Conservation (phyloP, 345 rosid species). For the Populus davidiana region DNA sequence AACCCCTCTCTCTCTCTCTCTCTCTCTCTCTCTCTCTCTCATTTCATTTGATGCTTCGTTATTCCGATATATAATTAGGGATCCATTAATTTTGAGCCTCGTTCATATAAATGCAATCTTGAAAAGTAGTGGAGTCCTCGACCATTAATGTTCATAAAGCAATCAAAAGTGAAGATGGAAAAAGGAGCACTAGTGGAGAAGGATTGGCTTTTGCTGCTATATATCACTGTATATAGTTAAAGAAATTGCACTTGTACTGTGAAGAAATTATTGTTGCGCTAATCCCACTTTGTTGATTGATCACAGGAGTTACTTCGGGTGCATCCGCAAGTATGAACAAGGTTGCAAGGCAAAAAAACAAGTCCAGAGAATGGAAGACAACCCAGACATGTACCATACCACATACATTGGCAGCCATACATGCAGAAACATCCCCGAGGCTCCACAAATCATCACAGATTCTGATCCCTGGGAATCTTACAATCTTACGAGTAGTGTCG, state of each 20-base stretch:
- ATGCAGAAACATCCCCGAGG: slow-evolving; percentile 30
- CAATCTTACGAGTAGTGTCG: background rate
- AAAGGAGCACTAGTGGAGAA: no score
- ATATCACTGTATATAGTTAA: no score
- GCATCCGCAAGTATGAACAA: slow-evolving; percentile 65
- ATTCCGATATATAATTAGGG: background rate
- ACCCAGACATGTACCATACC: slow-evolving; percentile 42
- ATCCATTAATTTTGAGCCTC: background rate
- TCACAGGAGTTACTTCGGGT: slow-evolving; percentile 78
- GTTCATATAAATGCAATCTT: no score
- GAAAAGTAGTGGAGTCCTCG: no score
- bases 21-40: background rate
- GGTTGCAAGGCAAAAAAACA: slow-evolving; percentile 80
- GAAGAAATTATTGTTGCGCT: background rate
- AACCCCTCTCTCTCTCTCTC: background rate
- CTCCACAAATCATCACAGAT: slow-evolving; percentile 19
- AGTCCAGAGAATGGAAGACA: slow-evolving; percentile 59
- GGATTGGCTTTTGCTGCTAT: background rate
- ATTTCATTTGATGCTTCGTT: no score
- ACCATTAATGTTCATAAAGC: no score
- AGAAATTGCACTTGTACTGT: no score
- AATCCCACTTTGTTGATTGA: slow-evolving; percentile 5
- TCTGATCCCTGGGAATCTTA: slow-evolving; percentile 12
- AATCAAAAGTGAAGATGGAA: no score
- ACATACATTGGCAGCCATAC: slow-evolving; percentile 65